Evolutionary conservation across 78 protist genomes (phyloP), one percentile per base, ranked within the genome.

Genomic region (Ministeria vibrans): DNA sequence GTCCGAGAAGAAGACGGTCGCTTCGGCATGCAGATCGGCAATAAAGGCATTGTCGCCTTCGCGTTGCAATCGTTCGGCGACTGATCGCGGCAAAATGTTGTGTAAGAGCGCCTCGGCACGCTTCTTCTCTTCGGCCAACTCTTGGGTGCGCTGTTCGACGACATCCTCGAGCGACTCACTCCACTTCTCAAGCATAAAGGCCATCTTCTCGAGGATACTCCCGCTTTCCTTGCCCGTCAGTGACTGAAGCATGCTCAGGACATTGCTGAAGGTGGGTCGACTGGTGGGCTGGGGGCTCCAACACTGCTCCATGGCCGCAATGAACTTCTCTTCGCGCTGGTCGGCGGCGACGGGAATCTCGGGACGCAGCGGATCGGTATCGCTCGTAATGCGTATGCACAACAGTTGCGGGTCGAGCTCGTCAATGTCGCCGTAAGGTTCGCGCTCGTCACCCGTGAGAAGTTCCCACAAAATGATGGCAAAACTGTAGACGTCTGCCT

Each of bases 401-500:
- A 49, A 49, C 9, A 49, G n/a, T 49, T 9, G 55, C 55, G 9
- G 55, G n/a, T n/a, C 4, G 20, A 63, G 32, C 42, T 63, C 23
- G 6, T 7, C 9, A 18, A 32, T 63, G 71, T 22, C 13, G 6
- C 39, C 34, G 15, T 32, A 22, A 4, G 41, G 71, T 25, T 63
- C 71, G 42, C 2, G 32, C 39, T 27, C 71, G 53, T 63, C 49
- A n/a, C 73, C 55, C 7, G 44, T n/a, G 62, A 77, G 71, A 36
- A 77, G 53, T 61, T 77, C 81, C 81, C 81, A 77, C 38, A 77
- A n/a, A 18, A 62, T 44, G 42, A 77, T 77, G 51, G 45, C 81
- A n/a, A 55, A 77, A 41, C 74, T 39, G 61, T 62, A 77, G 42
- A 77, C 45, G 61, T 77, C 81, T 1, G 64, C 78, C 53, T 68